Conservation (phyloP, 2,329 filamentous ascomycete genomes). For the Botrytis fabae region DNA sequence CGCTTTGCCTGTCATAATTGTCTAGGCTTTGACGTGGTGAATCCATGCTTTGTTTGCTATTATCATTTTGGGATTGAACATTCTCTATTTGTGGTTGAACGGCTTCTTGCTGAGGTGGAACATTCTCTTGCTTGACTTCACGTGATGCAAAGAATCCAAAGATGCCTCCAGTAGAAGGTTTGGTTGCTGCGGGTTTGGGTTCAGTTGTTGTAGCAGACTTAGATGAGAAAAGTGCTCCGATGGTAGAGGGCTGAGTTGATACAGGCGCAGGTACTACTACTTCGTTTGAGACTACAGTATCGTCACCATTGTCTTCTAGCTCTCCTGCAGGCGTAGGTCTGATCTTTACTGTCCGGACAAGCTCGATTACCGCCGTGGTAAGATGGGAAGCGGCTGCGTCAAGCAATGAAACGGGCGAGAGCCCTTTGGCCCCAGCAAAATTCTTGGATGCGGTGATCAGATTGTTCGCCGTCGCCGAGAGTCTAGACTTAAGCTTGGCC, state of each 20-base stretch:
- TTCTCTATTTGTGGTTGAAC: constrained; percentile 5
- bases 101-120: constrained; percentile 11
- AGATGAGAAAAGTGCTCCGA: neutral
- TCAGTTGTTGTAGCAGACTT: constrained; percentile 1
- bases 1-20: neutral
- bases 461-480: constrained; percentile 93
- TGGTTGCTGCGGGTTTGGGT: neutral
- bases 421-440: constrained; percentile 76
- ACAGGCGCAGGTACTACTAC: constrained; percentile 45
- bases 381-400: constrained; percentile 93
- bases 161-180: constrained; percentile 3
- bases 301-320: constrained; percentile 75
- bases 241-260: neutral
- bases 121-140: constrained; percentile 38
- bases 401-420: constrained; percentile 89
- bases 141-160: constrained; percentile 64
- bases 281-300: constrained; percentile 64
- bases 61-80: neutral
- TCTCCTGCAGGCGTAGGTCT: constrained; percentile 72
- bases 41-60: neutral
- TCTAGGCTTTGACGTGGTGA: neutral
- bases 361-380: constrained; percentile 79
- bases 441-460: constrained; percentile 94
- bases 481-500: constrained; percentile 72
- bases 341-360: constrained; percentile 82